Evolutionary conservation across 495 filamentous ascomycete genomes (phyloP).

Genomic region (Entonaema liquescens): DNA sequence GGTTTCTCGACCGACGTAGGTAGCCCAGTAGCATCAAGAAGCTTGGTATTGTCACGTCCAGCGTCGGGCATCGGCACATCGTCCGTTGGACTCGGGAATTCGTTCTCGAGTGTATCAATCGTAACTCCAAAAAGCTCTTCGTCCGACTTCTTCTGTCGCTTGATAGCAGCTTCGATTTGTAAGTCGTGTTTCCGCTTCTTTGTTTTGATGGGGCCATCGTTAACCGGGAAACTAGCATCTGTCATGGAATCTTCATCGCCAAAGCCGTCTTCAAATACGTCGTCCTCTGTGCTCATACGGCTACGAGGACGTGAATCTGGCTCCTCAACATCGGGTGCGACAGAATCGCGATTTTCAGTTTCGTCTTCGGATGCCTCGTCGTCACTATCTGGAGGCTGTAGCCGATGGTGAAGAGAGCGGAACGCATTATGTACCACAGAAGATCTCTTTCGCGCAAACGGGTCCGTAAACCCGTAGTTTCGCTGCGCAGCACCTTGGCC

Average conservation of each 20-base stretch:
- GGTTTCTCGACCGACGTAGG: conserved; percentile 29
- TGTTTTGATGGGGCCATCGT: conserved; percentile 52
- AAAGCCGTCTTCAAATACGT: conserved; percentile 70
- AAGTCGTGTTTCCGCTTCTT: conserved; percentile 76
- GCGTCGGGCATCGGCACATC: conserved; percentile 52
- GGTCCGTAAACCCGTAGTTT: conserved; percentile 77
- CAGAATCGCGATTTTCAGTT: conserved; percentile 57
- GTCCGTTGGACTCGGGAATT: conserved; percentile 53
- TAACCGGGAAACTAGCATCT: conserved; percentile 60
- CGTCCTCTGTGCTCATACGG: conserved; percentile 74
- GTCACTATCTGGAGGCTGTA: conserved; percentile 65
- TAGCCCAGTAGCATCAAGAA: conserved; percentile 46
- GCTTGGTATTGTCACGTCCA: conserved; percentile 47
- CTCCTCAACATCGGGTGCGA: conserved; percentile 79
- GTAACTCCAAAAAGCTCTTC: conserved; percentile 76
- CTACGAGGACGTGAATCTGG: conserved; percentile 82
- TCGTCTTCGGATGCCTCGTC: conserved; percentile 63
- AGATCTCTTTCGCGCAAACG: conserved; percentile 72
- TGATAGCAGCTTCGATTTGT: conserved; percentile 68
- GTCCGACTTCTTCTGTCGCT: conserved; percentile 77
- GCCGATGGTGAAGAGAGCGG: conserved; percentile 62
- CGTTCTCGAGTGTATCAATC: conserved; percentile 61
- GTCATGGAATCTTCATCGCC: conserved; percentile 66
- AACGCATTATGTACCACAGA: conserved; percentile 55
- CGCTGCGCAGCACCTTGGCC: conserved; percentile 65